phyloP scores from a whole-genome alignment of 768 basidiomycete genomes.

The Basidioascus undulatus region DNA sequence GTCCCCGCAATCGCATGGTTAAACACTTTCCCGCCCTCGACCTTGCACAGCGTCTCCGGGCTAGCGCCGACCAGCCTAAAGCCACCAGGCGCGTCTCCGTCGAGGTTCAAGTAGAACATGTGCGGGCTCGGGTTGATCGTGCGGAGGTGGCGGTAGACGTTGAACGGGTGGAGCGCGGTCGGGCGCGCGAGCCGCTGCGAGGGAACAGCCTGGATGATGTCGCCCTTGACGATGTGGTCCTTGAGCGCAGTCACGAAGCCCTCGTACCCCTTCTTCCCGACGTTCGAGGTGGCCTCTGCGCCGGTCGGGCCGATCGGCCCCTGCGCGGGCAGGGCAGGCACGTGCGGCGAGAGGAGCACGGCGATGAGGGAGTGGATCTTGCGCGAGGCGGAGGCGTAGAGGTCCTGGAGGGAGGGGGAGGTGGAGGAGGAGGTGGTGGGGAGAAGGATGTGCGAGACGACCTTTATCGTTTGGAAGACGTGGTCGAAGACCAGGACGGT shows the following conservation, averaged over 20 bases:
- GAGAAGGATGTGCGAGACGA: conserved; percentile 86
- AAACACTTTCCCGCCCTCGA: conserved; percentile 69
- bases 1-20: conserved; percentile 98
- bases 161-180: conserved; percentile 82
- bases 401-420: conserved; percentile 34
- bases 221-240: conserved; percentile 80
- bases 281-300: conserved; percentile 52
- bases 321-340: conserved; percentile 27
- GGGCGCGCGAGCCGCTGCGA: conserved; percentile 70
- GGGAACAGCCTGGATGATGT: conserved; percentile 97
- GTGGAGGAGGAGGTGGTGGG: conserved; percentile 23
- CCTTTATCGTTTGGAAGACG: conserved; percentile 77
- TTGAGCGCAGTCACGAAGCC: conserved; percentile 73
- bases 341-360: conserved; percentile 14
- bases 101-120: conserved; percentile 90
- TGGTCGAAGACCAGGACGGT: conserved; percentile 93
- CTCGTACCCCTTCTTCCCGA: conserved; percentile 82
- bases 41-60: conserved; percentile 91
- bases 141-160: conserved; percentile 78
- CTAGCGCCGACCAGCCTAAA: conserved; percentile 92
- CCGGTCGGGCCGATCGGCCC: conserved; percentile 17
- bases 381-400: conserved; percentile 66
- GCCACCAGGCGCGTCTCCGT: conserved; percentile 41
- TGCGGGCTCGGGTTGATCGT: conserved; percentile 94
- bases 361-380: conserved; percentile 28